Conservation (phyloP, 441 rosid species). For the Jatropha multifida region DNA sequence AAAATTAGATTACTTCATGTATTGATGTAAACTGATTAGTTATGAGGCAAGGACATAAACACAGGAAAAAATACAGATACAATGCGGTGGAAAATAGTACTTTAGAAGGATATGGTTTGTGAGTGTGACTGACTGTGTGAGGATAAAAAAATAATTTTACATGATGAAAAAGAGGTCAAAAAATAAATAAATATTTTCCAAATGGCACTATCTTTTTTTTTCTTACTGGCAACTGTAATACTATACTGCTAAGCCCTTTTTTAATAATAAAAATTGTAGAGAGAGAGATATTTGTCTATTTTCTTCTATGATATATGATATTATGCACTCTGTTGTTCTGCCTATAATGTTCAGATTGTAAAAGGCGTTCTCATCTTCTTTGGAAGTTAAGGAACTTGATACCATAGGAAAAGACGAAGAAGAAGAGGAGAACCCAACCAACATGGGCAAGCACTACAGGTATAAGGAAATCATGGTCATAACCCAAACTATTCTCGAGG, state of each 20-base stretch:
- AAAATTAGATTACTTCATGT: no score
- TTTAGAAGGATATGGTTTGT: no score
- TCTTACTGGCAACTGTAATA: neutral
- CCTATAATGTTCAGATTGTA: neutral
- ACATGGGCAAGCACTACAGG: conserved; percentile 45
- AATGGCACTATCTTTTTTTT: neutral
- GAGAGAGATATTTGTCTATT: neutral
- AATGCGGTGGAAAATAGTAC: no score
- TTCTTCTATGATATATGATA: neutral
- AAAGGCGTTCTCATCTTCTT: conserved; percentile 34
- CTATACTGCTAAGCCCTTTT: neutral
- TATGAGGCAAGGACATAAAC: no score
- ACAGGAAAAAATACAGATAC: no score
- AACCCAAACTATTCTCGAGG: conserved; percentile 43
- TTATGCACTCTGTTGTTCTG: neutral
- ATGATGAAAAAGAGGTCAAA: no score
- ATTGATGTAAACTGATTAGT: no score
- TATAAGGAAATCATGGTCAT: conserved; percentile 43
- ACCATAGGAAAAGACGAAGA: conserved; percentile 54
- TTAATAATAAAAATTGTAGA: neutral
- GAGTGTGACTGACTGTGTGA: no score
- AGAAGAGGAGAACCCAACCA: conserved; percentile 53
- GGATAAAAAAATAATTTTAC: no score
- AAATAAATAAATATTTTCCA: neutral
- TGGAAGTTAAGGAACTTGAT: conserved; percentile 68